Base-by-base conservation (phyloP, 768 basidiomycete species). In the Sistotremastrum suecicum region DNA sequence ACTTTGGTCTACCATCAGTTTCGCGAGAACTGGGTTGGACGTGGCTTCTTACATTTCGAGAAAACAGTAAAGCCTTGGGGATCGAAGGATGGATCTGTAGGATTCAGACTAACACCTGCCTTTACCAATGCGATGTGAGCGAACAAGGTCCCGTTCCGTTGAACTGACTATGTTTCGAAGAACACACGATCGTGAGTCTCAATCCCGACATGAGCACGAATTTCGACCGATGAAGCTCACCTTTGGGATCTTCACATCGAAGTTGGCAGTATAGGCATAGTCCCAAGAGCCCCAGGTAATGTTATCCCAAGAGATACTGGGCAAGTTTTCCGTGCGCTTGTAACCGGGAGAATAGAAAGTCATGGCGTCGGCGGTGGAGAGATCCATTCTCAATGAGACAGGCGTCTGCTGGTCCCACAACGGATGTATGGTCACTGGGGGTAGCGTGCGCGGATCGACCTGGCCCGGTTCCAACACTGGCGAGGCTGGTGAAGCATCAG, bases 131-230 rank as follows among this genome's bases (percentile, higher is more conserved):
- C 84, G 4, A 90, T 68, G 54, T 92, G 85, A 10, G 82, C 82
- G 82, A 83, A 94, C 41, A 91, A 61, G 2, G 83, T 76, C 7
- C 75, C 83, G 57, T 94, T 94, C 47, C 68, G 69, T 56, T 83
- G 69, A 7, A 90, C 89, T 42, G 67, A 70, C 87, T 90, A 53
- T 12, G 29, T 8, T 33, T 43, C 6, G 10, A 33, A 32, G n/a
- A 36, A 11, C 20, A 31, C 32, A 39, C 12, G 20, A n/a, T 6
- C 5, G 38, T 29, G 37, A 11, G 10, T 28, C 39, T 34, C 20
- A 44, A 5, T 20, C 20, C 20, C 43, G 20, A 20, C 5, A 3
- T 31, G 44, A 1, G 30, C 41, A 12, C 32, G 5, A 34, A 28
- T 41, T 34, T 5, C 32, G 36, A 36, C 41, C 12, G 9, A 51